Evolutionary conservation across 2,329 filamentous ascomycete species (phyloP), one percentile per base, ranked within the genome.

Genomic region (Alternaria longipes): DNA sequence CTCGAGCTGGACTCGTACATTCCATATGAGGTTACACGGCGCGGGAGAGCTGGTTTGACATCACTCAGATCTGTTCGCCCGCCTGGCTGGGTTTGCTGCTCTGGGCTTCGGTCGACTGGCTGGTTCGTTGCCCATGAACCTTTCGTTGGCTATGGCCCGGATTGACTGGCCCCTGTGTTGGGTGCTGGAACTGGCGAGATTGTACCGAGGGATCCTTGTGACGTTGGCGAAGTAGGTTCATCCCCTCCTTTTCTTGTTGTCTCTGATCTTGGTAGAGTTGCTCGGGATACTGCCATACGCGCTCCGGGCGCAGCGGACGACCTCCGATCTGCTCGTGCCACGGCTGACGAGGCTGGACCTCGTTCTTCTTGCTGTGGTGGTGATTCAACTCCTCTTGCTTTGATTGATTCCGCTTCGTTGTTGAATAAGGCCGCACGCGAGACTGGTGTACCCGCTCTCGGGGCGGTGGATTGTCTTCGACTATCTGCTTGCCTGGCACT

Each of bases 1-100:
- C 22, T 51, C 1, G 45, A 44, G 26, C 45, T 57, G n/a, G 45
- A 42, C 4, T 55, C 53, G 22, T 46, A 40, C 8, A 55, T 38
- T 22, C 28, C 45, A 20, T 47, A 34, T 28, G 53, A 46, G 53
- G 53, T 55, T 18, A 34, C 16, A 18, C 53, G 53, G 22, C 26
- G 53, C 5, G 53, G 26, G 26, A n/a, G n/a, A 9, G 30, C 30
- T 55, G 45, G 24, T 26, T n/a, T 41, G 28, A 12, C 45, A 41
- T 52, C 18, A 3, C 34, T 51, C 51, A 26, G 5, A 14, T 49
- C 36, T 16, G 16, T 2, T 18, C 34, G 41, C 28, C 30, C 18
- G 14, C 53, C 18, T 34, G 30, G 8, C 9, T 55, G 41, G 9
- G 6, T 12, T 24, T 42, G 41, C 18, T 36, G 41, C 8, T 49